Evolutionary conservation across 169 alveolate genomes (phyloP), one percentile per base, ranked within the genome.

Genomic region (Plasmodium coatneyi): DNA sequence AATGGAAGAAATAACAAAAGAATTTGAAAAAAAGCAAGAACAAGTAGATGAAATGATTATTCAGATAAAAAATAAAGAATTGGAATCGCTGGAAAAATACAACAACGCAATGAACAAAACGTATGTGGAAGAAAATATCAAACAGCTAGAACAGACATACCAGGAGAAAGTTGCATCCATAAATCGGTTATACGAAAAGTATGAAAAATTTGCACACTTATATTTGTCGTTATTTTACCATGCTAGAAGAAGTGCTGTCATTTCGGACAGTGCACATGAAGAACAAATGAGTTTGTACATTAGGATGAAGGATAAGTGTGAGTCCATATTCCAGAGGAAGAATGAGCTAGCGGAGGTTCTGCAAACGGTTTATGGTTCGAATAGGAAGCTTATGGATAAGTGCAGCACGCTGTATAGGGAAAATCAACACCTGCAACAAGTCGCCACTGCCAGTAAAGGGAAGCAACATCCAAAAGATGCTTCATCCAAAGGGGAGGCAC

Each of bases 11-110:
- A 87, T 87, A 32, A 87, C 93, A 34, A 87, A 87, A 32, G 93
- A 87, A 30, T 87, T 76, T 87, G 93, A 87, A 39, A 87, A 87
- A 6, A 87, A 87, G 16, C 93, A 87, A 19, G 93, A 87, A 60
- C 93, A 87, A 87, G 82, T 87, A 25, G 93, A 87, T 60, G 93
- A 87, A 87, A 87, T 87, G 93, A 87, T 87, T 34, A 25, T 78
- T 6, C 93, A 87, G 78, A 78, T 87, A 87, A 87, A 87, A 71
- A 76, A 87, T 32, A 87, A 87, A 32, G 93, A 87, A 25, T 39
- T 76, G n/a, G 93, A 87, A 41, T 76, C 66, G 1, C 46, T 87
- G 10, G 87, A 87, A 28, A 87, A 87, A 49, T 78, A 78, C 30
- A 87, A 78, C 54, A 87, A 87, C 34, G 36, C 25, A 39, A 54